Conservation (phyloP, 2,329 filamentous ascomycete genomes). For the Sporothrix protearum region DNA sequence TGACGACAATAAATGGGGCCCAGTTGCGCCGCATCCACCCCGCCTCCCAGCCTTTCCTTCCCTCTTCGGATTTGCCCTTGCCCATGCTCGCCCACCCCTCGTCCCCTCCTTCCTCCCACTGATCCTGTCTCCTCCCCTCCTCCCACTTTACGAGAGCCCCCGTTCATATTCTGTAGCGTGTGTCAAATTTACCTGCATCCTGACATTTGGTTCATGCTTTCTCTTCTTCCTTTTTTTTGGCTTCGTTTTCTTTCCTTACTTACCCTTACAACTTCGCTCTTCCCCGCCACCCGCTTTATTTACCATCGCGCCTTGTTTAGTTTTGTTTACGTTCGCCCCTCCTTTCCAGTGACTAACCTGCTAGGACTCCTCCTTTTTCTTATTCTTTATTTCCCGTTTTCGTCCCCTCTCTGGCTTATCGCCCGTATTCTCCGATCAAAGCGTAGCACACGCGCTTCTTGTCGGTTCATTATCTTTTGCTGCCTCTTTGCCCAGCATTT, state of each 20-base stretch:
- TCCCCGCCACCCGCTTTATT: not conserved
- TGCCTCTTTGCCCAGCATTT: too few species aligned
- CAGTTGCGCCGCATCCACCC: conserved; percentile 24
- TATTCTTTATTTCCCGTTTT: not conserved
- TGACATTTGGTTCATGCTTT: not conserved
- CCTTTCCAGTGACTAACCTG: not conserved
- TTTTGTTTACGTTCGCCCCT: conserved; percentile 15
- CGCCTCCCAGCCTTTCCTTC: conserved; percentile 28
- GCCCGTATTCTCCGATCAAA: not conserved
- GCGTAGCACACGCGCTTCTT: conserved; percentile 3
- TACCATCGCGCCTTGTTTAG: not conserved
- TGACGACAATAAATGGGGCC: conserved; percentile 24
- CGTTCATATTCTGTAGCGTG: conserved; percentile 13
- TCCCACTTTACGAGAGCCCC: not conserved
- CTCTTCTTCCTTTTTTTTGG: not conserved
- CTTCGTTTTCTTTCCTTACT: not conserved
- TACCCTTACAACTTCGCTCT: not conserved
- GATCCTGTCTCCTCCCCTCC: not conserved
- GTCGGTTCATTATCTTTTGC: not conserved
- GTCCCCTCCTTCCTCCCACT: conserved; percentile 6
- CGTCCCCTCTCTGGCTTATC: not conserved
- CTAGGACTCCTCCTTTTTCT: not conserved
- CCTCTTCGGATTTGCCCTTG: too few species aligned
- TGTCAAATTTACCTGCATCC: conserved; percentile 15
- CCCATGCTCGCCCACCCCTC: not conserved